These are phyloP conservation scores for Dorcoceras hygrometricum DNA, from an alignment of 257 asterid genomes.

Conservation along the genomic window DNA sequence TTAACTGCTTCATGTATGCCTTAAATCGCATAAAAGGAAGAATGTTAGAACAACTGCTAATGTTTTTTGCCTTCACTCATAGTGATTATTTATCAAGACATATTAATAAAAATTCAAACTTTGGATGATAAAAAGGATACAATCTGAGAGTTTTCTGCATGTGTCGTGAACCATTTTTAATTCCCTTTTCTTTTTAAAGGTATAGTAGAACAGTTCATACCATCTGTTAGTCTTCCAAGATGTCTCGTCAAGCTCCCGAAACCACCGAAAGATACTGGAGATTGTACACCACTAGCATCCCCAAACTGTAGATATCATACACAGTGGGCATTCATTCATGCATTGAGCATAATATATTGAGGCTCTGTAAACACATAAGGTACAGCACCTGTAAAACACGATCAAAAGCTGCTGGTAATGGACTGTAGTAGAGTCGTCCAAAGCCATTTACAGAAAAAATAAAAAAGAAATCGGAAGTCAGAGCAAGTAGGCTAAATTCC, in stretches of 20 bases:
- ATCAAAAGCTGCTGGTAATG: constrained; percentile 81
- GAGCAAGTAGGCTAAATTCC: constrained; percentile 7
- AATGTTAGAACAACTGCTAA: constrained; percentile 16
- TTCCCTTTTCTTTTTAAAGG: too few species aligned
- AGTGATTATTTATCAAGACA: background rate
- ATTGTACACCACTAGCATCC: constrained; percentile 96
- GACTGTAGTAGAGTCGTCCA: constrained; percentile 46
- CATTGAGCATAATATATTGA: constrained; percentile 24
- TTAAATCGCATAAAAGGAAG: constrained; percentile 32
- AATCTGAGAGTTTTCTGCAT: background rate
- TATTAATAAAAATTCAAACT: background rate
- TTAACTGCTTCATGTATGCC: constrained; percentile 79
- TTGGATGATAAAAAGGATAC: background rate
- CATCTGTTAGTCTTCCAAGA: constrained; percentile 76
- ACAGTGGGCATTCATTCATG: constrained; percentile 23
- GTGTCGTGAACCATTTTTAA: background rate
- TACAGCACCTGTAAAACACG: constrained; percentile 77
- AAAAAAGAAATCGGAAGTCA: constrained; percentile 19
- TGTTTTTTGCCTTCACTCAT: constrained; percentile 4
- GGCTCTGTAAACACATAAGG: constrained; percentile 21
- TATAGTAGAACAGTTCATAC: too few species aligned
- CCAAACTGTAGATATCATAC: constrained; percentile 69
- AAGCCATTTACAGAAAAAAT: constrained; percentile 17
- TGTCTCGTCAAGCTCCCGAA: constrained; percentile 98
- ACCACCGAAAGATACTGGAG: constrained; percentile 98